Evolutionary conservation across 169 alveolate genomes (phyloP), one percentile per base, ranked within the genome.

Genomic region (Theileria annulata): DNA sequence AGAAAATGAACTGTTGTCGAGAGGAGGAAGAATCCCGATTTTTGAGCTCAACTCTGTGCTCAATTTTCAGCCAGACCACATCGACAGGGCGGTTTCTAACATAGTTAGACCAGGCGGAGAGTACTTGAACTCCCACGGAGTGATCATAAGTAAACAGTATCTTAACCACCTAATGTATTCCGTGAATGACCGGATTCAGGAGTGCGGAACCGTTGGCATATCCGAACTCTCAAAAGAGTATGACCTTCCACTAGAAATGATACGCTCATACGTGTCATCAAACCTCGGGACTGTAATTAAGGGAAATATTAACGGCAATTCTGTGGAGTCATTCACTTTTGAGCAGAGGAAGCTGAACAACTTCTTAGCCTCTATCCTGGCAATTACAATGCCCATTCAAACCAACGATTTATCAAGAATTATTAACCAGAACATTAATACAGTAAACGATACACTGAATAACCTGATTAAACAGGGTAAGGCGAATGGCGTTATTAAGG

Each of bases 171-270:
- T 84, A 54, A 84, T 73, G 79, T 51, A n/a, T n/a, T 42, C 72
- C 2, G 64, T 71, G 4, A 60, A 62, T 49, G 64, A 76, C 58
- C 60, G 87, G n/a, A 37, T 84, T 21, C 77, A 71, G 60, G 90
- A 77, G 64, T 84, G 86, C 19, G 90, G 90, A 12, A 31, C 79
- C 1, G 51, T 84, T 71, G 56, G 33, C 30, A 48, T 77, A 6
- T 72, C 84, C 23, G 87, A 84, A 23, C 70, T 84, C 13, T 76
- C 90, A 21, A 73, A 59, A 37, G 90, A 84, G 67, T 84, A 63
- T 56, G 83, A 77, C 54, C 75, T 84, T 13, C 87, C 90, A 12
- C 37, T 77, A n/a, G 90, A 76, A 27, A 9, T 84, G 79, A 59
- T 84, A 2, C 71, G 66, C 30, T 13, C 68, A 28, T 35, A 67